Conservation (phyloP, 1,284 basidiomycete genomes). For the Marasmius fiardii region DNA sequence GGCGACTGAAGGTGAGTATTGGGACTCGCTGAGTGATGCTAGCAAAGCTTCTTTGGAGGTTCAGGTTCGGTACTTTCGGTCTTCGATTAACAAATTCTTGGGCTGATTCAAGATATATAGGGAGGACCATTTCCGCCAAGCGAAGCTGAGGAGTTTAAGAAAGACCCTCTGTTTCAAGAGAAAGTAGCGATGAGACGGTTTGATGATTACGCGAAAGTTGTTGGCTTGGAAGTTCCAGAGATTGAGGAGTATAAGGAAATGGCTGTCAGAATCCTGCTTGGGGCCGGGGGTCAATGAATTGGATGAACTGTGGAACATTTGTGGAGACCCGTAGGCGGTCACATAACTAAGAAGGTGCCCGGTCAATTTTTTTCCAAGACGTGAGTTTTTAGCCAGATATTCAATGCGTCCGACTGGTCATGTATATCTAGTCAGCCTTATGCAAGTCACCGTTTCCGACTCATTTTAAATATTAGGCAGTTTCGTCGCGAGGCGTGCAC, state of each 20-base stretch:
- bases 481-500: too few relatives aligned
- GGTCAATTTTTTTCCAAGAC: too few relatives aligned
- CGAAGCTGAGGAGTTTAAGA: constrained; percentile 3
- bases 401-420: too few relatives aligned
- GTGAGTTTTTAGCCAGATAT: too few relatives aligned
- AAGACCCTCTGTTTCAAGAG: constrained; percentile 9
- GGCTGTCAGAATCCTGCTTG: neutral
- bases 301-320: too few relatives aligned
- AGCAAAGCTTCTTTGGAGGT: constrained; percentile 6
- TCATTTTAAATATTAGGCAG: too few relatives aligned
- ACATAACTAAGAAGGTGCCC: too few relatives aligned
- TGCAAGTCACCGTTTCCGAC: too few relatives aligned
- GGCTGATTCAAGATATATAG: neutral
- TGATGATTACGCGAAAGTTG: constrained; percentile 12
- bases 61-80: constrained; percentile 1
- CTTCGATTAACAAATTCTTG: neutral
- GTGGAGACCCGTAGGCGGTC: too few relatives aligned
- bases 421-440: too few relatives aligned
- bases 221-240: constrained; percentile 4
- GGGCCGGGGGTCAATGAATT: neutral
- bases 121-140: constrained; percentile 9
- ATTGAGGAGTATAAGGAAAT: constrained; percentile 5
- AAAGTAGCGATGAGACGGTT: constrained; percentile 10
- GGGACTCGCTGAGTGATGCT: constrained; percentile 7
- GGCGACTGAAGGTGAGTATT: constrained; percentile 9